A percentile compares a stretch with the other conserved stretches of the same genome.
Conservation (phyloP, 345 rosid species). For the Euclidium syriacum region DNA sequence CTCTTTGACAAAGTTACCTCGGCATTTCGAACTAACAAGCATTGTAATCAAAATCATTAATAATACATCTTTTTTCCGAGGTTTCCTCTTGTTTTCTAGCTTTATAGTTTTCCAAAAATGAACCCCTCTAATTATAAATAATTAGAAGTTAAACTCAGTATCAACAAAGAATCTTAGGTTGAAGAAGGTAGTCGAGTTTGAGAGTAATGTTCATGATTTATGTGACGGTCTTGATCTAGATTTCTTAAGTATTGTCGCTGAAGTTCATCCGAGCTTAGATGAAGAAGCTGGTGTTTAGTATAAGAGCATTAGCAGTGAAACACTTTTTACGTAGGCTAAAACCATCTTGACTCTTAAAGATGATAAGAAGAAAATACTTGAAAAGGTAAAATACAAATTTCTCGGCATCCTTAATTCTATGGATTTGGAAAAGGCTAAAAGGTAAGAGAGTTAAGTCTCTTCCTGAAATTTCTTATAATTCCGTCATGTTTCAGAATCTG, state of each 20-base stretch:
- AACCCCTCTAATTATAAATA: too few species aligned
- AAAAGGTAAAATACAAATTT: conserved; percentile 47
- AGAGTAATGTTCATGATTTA: conserved; percentile 89
- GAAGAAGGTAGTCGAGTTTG: conserved; percentile 84
- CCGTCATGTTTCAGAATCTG: too few species aligned
- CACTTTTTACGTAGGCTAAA: conserved; percentile 79
- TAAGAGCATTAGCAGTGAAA: conserved; percentile 96
- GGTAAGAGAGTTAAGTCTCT: too few species aligned
- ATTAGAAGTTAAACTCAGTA: too few species aligned
- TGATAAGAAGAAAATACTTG: conserved; percentile 91
- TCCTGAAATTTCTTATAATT: too few species aligned
- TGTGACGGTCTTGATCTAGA: conserved; percentile 93
- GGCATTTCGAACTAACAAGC: too few species aligned
- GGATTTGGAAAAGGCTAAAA: too few species aligned
- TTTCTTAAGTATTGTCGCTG: conserved; percentile 71
- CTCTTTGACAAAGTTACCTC: too few species aligned
- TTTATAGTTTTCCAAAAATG: too few species aligned
- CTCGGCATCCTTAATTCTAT: not conserved
- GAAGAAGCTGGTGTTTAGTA: conserved; percentile 64
- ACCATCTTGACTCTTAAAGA: conserved; percentile 71
- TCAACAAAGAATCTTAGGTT: conserved; percentile 96
- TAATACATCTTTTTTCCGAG: too few species aligned
- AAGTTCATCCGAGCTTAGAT: conserved; percentile 97
- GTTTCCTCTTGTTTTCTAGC: too few species aligned
- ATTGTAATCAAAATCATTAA: too few species aligned